These are phyloP conservation scores for Vaucheria bursata DNA, from an alignment of 352 stramenopile species.

Conservation along the genomic window DNA sequence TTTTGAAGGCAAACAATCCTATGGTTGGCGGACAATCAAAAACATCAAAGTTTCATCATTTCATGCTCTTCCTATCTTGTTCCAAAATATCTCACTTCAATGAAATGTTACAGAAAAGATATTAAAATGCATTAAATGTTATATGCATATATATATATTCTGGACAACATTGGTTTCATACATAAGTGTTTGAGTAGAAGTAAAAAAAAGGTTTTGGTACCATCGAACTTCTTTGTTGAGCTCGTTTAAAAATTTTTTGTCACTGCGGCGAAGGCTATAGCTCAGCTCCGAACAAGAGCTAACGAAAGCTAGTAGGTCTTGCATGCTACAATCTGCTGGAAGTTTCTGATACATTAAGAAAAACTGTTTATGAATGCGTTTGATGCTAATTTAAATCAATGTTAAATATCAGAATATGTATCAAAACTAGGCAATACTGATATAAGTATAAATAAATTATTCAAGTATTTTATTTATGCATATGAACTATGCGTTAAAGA, in stretches of 20 bases:
- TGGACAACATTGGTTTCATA: too few species aligned
- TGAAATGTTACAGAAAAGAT: too few species aligned
- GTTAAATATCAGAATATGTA: background rate
- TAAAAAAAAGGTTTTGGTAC: too few species aligned
- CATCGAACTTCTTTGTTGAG: slow-evolving; percentile 41
- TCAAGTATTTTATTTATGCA: background rate
- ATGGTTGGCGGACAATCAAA: too few species aligned
- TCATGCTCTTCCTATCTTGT: too few species aligned
- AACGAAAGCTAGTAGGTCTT: slow-evolving; percentile 9
- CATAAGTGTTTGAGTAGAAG: too few species aligned
- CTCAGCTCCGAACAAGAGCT: slow-evolving; percentile 38
- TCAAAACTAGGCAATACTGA: background rate
- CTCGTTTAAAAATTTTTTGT: slow-evolving; percentile 39
- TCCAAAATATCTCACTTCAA: too few species aligned
- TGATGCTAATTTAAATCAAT: background rate
- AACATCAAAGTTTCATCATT: too few species aligned
- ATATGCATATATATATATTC: too few species aligned
- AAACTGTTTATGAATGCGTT: background rate
- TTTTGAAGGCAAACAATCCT: too few species aligned
- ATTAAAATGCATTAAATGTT: too few species aligned
- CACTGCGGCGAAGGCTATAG: slow-evolving; percentile 9
- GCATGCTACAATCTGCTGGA: background rate
- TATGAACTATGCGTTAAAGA: too few species aligned
- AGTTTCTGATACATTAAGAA: background rate
- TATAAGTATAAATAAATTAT: background rate